Evolutionary conservation across 1,139 yeast species (phyloP).

Genomic region (Blastobotrys raffinosifermentans): DNA sequence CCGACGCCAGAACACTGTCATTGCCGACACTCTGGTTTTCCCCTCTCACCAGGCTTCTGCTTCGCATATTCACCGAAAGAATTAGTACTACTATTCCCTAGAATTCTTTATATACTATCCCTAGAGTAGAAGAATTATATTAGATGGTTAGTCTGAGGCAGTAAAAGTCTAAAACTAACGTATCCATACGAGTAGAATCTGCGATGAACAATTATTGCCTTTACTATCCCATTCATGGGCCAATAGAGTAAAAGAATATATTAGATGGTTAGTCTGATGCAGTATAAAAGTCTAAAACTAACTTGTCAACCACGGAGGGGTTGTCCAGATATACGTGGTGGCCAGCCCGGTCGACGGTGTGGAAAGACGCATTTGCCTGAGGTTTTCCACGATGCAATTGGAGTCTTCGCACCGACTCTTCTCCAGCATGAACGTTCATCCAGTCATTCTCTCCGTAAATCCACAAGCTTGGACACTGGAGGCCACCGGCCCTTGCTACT

Average conservation of each 20-base stretch:
- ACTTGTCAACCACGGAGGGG: slow-evolving; percentile 50
- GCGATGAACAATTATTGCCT: too few relatives aligned
- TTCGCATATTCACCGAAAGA: slow-evolving; percentile 40
- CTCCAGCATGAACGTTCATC: slow-evolving; percentile 77
- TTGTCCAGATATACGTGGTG: slow-evolving; percentile 79
- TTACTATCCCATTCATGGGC: too few relatives aligned
- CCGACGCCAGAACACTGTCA: slow-evolving; percentile 66
- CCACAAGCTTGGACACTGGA: slow-evolving; percentile 38
- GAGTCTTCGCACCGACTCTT: slow-evolving; percentile 40
- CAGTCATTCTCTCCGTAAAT: slow-evolving; percentile 81
- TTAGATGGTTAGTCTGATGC: too few relatives aligned
- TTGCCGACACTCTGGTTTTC: slow-evolving; percentile 73
- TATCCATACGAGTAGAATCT: too few relatives aligned
- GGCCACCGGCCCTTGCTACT: slow-evolving; percentile 27
- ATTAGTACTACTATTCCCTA: too few relatives aligned
- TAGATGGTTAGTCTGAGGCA: too few relatives aligned
- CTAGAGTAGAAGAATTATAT: too few relatives aligned
- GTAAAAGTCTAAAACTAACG: too few relatives aligned
- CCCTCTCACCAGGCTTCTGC: slow-evolving; percentile 79
- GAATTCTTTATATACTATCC: too few relatives aligned
- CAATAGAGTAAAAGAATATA: too few relatives aligned
- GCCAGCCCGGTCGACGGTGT: slow-evolving; percentile 53
- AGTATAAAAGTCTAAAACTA: slow-evolving; percentile 43
- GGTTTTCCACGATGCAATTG: slow-evolving; percentile 18
- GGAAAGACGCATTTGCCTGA: slow-evolving; percentile 35